Conservation (phyloP, 2,329 filamentous ascomycete species). For the Lasiodiplodia gonubiensis region DNA sequence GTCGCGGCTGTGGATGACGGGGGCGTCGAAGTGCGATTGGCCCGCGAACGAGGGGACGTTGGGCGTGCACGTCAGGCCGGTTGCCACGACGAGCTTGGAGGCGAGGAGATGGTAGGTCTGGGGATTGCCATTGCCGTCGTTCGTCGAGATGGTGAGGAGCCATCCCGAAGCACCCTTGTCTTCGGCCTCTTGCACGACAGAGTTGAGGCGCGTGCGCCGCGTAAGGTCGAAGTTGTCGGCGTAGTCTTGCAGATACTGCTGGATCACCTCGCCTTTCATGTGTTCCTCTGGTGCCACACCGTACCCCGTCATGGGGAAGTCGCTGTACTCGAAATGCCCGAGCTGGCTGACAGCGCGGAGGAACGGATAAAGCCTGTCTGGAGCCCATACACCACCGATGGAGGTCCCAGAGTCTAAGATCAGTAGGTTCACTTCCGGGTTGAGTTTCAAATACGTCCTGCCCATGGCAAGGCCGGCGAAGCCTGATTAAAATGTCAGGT, state of each 20-base stretch:
- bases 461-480: slow-evolving; percentile 54
- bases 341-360: slow-evolving; percentile 53
- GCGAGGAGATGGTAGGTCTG: slow-evolving; percentile 35
- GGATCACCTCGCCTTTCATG: slow-evolving; percentile 63
- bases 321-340: slow-evolving; percentile 48
- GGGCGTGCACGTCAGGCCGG: slow-evolving; percentile 64
- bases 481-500: slow-evolving; percentile 29
- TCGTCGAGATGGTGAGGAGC: slow-evolving; percentile 29
- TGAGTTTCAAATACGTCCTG: slow-evolving; percentile 55
- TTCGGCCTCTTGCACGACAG: slow-evolving; percentile 57
- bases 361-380: slow-evolving; percentile 50
- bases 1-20: slow-evolving; percentile 63
- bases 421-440: slow-evolving; percentile 47
- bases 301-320: slow-evolving; percentile 40
- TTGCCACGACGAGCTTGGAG: slow-evolving; percentile 64
- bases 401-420: slow-evolving; percentile 51
- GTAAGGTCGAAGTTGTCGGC: slow-evolving; percentile 57
- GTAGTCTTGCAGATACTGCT: slow-evolving; percentile 60
- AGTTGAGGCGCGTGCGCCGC: slow-evolving; percentile 57
- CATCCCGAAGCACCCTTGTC: slow-evolving; percentile 46
- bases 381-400: slow-evolving; percentile 53
- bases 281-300: slow-evolving; percentile 58
- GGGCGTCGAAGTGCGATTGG: slow-evolving; percentile 56
- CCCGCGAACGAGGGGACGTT: slow-evolving; percentile 60
- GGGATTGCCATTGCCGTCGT: not conserved